Evolutionary conservation across 2,329 filamentous ascomycete species (phyloP).

Genomic region (Fusarium ramigenum): DNA sequence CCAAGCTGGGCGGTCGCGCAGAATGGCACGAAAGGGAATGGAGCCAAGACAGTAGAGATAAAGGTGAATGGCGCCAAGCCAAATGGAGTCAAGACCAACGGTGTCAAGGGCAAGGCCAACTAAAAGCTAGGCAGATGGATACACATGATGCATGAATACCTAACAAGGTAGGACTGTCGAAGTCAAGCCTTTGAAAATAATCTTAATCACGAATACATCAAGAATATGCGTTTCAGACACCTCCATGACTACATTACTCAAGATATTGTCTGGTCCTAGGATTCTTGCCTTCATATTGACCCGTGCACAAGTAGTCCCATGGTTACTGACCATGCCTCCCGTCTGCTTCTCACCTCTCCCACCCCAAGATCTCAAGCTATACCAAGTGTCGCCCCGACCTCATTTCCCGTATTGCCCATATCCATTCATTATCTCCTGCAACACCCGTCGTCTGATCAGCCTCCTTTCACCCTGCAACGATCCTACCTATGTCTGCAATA

Average conservation of each 20-base stretch:
- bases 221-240: background rate
- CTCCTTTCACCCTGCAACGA: background rate
- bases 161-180: background rate
- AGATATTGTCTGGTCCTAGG: background rate
- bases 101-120: background rate
- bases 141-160: background rate
- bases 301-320: background rate
- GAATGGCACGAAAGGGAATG: background rate
- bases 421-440: background rate
- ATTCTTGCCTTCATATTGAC: background rate
- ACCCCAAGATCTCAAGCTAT: background rate
- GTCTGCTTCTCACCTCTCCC: background rate
- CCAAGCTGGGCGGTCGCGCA: constrained; percentile 20
- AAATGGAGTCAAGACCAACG: background rate
- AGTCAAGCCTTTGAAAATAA: background rate
- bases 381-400: background rate
- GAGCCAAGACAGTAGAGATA: background rate
- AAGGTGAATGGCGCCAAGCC: background rate
- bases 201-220: background rate
- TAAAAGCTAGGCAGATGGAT: background rate
- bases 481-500: background rate
- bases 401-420: background rate
- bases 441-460: background rate
- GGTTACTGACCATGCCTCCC: no score
- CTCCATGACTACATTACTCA: background rate